Evolutionary conservation across 768 basidiomycete species (phyloP).

Genomic region (Paxillus ammoniavirescens): DNA sequence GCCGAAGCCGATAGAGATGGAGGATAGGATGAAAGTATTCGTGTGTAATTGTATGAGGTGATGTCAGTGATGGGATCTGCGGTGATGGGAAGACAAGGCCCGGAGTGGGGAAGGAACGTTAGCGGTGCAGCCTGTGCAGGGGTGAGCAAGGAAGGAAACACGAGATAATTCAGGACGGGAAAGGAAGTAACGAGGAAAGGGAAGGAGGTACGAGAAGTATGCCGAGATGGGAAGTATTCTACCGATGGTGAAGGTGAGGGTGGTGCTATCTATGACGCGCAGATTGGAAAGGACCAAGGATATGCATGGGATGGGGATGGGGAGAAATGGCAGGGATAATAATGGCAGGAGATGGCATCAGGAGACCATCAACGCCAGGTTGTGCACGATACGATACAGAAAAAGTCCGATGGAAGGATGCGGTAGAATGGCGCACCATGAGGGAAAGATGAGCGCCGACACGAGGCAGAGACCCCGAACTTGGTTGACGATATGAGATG

Average conservation of each 20-base stretch:
- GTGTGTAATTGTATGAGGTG: background rate
- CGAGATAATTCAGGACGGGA: background rate
- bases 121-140: background rate
- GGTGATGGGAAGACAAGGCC: slow-evolving; percentile 10
- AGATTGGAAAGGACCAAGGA: slow-evolving; percentile 1
- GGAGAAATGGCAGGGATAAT: background rate
- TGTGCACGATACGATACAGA: background rate
- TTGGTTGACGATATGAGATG: slow-evolving; percentile 12
- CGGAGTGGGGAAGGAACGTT: background rate
- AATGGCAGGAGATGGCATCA: background rate
- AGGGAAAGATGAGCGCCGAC: slow-evolving; percentile 24
- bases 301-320: background rate
- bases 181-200: background rate
- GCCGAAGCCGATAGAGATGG: slow-evolving; percentile 1
- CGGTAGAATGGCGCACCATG: slow-evolving; percentile 15
- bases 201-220: background rate
- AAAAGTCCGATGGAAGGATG: slow-evolving; percentile 9
- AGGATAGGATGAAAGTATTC: background rate
- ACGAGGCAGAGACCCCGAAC: slow-evolving; percentile 28
- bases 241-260: background rate
- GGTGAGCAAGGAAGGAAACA: background rate
- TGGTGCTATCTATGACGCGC: slow-evolving; percentile 12
- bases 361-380: background rate
- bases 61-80: slow-evolving; percentile 22
- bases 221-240: background rate